These are phyloP conservation scores for Lachnellula occidentalis DNA, from an alignment of 2,329 filamentous ascomycete species.

Conservation along the genomic window DNA sequence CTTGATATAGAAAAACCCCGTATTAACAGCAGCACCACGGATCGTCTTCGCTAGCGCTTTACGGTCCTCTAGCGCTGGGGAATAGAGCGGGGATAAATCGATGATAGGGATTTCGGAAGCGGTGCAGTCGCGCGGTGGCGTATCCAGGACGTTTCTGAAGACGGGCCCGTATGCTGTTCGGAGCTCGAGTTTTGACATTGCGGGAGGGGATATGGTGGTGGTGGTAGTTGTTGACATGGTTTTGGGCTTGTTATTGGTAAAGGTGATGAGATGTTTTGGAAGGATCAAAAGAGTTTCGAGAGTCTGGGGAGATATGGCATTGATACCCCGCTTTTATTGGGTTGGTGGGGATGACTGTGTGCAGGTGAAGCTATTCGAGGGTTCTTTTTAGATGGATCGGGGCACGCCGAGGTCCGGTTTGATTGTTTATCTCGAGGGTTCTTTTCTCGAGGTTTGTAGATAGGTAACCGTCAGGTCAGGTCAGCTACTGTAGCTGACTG, in stretches of 20 bases:
- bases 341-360: too few species aligned
- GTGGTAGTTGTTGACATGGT: slow-evolving; percentile 14
- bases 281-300: too few species aligned
- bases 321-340: too few species aligned
- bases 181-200: slow-evolving; percentile 38
- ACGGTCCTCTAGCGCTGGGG: slow-evolving; percentile 33
- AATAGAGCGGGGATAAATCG: slow-evolving; percentile 36
- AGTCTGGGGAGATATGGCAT: too few species aligned
- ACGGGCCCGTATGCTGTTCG: slow-evolving; percentile 40
- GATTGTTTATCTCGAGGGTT: too few species aligned
- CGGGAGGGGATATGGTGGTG: slow-evolving; percentile 3
- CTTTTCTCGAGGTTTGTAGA: too few species aligned
- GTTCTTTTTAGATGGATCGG: neutral
- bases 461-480: too few species aligned
- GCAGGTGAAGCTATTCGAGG: too few species aligned
- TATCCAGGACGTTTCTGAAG: slow-evolving; percentile 38
- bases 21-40: slow-evolving; percentile 37
- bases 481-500: neutral
- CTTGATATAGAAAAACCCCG: slow-evolving; percentile 44
- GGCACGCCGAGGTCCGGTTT: slow-evolving; percentile 2
- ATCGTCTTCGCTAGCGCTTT: slow-evolving; percentile 36
- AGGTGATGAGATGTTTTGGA: neutral
- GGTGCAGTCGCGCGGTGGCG: slow-evolving; percentile 36
- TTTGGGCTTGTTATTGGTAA: neutral
- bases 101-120: slow-evolving; percentile 42